Base-by-base conservation (phyloP, 2,329 filamentous ascomycete genomes). In the Geosmithia flava region DNA sequence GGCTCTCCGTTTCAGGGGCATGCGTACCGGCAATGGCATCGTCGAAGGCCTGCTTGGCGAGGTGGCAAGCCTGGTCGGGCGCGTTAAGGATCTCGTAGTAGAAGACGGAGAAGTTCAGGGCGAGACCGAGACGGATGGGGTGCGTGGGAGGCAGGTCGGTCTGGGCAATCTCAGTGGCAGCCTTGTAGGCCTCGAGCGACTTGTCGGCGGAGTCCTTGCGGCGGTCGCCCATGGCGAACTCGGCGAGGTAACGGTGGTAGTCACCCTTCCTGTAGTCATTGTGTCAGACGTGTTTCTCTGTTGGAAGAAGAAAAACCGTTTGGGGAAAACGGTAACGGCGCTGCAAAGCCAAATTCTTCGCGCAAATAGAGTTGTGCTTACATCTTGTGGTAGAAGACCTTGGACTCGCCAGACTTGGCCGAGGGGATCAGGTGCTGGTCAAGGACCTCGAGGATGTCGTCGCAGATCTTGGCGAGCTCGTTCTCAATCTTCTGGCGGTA, bases 361-460 rank as follows among this genome's bases (percentile, higher is more conserved):
- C 23, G 23, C 23, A 27, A 5, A 27, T 27, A 27, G 23, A 27
- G 23, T 27, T 27, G 43, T 17, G 66, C 80, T 58, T 70, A 94
- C 89, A 97, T 97, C 85, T 97, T 97, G 85, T 97, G 90, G 77
- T 96, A 96, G 76, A 97, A 97, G 61, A 97, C 91, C 83, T 96
- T 96, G 62, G 89, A 95, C 78, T 97, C 91, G 71, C 90, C 91
- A 63, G 82, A 88, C 78, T 93, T 85, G 59, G 91, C 91, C 61
- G 87, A 93, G 60, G 88, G 87, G 62, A 97, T 96, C 63, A 97
- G 78, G 75, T 91, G 86, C 73, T 91, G 72, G 74, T 96, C 89
- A 50, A 97, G 81, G 60, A 95, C 90, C 61, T 94, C 86, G 55
- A 97, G 84, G 66, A 97, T 93, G 66, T 97, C 91, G 67, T 95